phyloP scores from a whole-genome alignment of 345 rosid genomes.

The Camelina neglecta region DNA sequence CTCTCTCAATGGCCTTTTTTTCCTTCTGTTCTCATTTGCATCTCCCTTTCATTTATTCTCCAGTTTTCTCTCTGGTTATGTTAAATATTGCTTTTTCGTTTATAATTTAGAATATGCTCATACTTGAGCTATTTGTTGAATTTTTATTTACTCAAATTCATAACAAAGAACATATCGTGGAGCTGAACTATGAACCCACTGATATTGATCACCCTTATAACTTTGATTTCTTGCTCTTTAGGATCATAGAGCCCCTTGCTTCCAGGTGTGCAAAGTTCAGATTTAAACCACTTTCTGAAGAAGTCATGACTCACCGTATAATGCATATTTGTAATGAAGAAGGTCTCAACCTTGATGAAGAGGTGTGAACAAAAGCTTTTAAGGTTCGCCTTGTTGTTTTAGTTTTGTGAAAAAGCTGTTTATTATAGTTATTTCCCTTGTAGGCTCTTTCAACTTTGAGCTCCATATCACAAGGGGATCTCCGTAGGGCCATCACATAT shows the following conservation, averaged over 20 bases:
- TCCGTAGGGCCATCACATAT: conserved; percentile 94
- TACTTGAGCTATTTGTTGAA: not conserved
- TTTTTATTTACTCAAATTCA: not conserved
- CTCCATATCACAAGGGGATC: conserved; percentile 93
- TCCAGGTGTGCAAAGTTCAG: conserved; percentile 99
- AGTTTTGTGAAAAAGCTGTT: conserved; percentile 22
- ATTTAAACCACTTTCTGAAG: conserved; percentile 96
- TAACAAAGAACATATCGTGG: not conserved
- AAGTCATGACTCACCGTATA: conserved; percentile 81
- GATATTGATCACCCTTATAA: conserved; percentile 27
- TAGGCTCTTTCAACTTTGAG: conserved; percentile 92
- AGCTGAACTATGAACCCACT: conserved; percentile 5
- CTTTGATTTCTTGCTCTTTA: conserved; percentile 41
- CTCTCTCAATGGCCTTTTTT: conserved; percentile 22
- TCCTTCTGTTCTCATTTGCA: conserved; percentile 1
- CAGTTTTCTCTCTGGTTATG: not conserved
- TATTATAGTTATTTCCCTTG: conserved; percentile 4
- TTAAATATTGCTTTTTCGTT: not conserved
- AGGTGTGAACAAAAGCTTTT: conserved; percentile 54
- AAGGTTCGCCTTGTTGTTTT: conserved; percentile 25
- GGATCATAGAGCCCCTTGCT: conserved; percentile 99
- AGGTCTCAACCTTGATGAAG: conserved; percentile 71
- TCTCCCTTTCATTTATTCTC: not conserved
- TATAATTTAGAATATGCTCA: not conserved
- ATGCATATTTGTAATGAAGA: conserved; percentile 87